Conservation (phyloP, 2,329 filamentous ascomycete genomes). For the Penicillium thymicola region DNA sequence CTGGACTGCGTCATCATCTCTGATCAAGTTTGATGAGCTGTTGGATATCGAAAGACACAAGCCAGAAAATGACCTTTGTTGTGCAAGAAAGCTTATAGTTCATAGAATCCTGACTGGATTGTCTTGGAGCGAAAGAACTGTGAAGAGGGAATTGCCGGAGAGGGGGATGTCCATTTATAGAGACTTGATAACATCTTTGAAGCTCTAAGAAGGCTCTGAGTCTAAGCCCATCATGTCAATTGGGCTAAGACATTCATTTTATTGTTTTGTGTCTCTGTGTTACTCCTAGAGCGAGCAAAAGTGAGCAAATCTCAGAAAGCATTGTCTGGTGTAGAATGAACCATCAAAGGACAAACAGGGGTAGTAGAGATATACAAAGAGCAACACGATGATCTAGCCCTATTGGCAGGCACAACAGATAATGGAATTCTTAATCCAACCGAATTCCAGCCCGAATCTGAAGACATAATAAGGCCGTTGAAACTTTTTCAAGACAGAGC, state of each 20-base stretch:
- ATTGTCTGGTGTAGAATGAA: neutral
- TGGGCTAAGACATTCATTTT: conserved; percentile 2
- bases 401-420: conserved; percentile 7
- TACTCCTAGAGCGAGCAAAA: neutral
- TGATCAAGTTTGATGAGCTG: neutral
- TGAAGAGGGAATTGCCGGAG: conserved; percentile 3
- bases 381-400: neutral
- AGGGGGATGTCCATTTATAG: neutral
- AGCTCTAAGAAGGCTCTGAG: neutral
- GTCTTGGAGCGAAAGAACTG: conserved; percentile 3
- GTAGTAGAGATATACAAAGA: neutral
- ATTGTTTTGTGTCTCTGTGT: neutral
- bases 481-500: conserved; percentile 1
- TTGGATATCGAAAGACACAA: neutral
- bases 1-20: neutral
- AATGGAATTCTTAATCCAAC: conserved; percentile 14
- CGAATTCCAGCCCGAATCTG: conserved; percentile 6
- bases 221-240: conserved; percentile 4
- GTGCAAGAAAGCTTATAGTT: neutral
- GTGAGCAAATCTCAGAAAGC: neutral
- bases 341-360: neutral
- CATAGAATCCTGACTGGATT: neutral
- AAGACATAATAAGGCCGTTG: conserved; percentile 10
- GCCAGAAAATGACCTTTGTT: neutral
- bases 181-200: neutral